Evolutionary conservation across 2,329 filamentous ascomycete genomes (phyloP), one percentile per base, ranked within the genome.

Genomic region (Sarocladium oryzae): DNA sequence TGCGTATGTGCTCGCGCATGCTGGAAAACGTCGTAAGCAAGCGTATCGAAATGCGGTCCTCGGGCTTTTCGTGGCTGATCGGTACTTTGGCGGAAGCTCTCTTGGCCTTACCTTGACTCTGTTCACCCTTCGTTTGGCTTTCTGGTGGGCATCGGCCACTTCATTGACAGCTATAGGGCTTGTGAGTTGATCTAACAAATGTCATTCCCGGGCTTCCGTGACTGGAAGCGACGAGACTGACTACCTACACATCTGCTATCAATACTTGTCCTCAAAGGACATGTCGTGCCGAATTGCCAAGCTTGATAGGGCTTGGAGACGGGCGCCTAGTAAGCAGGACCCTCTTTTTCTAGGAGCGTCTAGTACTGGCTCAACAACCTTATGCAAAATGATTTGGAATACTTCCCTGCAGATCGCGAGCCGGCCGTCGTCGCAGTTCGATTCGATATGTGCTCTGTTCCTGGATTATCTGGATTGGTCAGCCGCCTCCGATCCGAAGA

Each of bases 61-160:
- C 49, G 67, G 62, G 49, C 55, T 76, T 15, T 73, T 79, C 37
- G 45, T 77, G 13, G 72, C 75, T 4, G 68, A 77, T 46, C 63
- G 63, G 15, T 55, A 71, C 9, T 62, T 71, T 6, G 55, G 53
- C 64, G 16, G 56, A 61, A 40, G 28, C 50, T 21, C 38, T 24
- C 4, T 26, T 24, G 26, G 26, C 16, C 3, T 48, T 13, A 48
- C 24, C 3, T 8, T 21, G 26, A 26, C 26, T 4, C 10, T 33
- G 18, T 3, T 33, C n/a, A 11, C 18, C 4, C 10, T 23, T 15
- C 43, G 43, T 20, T 8, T 48, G 26, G 6, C 33, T 15, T 6
- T 23, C 6, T 30, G 26, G 43, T 32, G 43, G 26, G 16, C 4
- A 18, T 3, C 26, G 26, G 43, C 43, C 20, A 9, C 10, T 6